Evolutionary conservation across 345 rosid genomes (phyloP).

Genomic region (Cardamine chenopodiifolia): DNA sequence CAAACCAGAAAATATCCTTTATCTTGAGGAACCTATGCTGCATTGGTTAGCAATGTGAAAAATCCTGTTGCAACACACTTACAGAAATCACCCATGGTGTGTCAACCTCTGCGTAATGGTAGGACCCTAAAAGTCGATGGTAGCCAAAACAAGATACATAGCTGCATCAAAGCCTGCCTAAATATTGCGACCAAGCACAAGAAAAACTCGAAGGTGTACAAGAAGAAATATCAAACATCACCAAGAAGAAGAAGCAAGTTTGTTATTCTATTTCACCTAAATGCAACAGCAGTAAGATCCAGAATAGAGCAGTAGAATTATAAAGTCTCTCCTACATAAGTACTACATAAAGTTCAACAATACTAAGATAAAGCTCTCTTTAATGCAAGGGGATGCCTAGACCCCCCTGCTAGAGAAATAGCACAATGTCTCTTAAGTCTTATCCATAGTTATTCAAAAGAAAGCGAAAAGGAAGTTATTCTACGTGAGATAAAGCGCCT

Average conservation of each 20-base stretch:
- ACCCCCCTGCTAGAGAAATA: slow-evolving; percentile 52
- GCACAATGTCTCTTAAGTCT: slow-evolving; percentile 54
- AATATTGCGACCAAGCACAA: slow-evolving; percentile 11
- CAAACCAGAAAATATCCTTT: slow-evolving; percentile 26
- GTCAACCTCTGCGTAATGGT: slow-evolving; percentile 13
- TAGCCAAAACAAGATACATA: slow-evolving; percentile 35
- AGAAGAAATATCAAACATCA: slow-evolving; percentile 32
- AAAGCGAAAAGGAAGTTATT: slow-evolving; percentile 44
- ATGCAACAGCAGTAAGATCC: slow-evolving; percentile 29
- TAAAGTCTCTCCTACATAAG: slow-evolving; percentile 44
- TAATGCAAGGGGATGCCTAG: slow-evolving; percentile 54
- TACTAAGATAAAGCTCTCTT: slow-evolving; percentile 54
- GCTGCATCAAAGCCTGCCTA: slow-evolving; percentile 33
- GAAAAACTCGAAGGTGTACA: neutral
- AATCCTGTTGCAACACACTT: slow-evolving; percentile 32
- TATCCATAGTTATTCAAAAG: slow-evolving; percentile 50
- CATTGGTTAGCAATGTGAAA: slow-evolving; percentile 26
- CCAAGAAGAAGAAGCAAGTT: slow-evolving; percentile 32
- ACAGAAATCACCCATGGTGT: slow-evolving; percentile 32
- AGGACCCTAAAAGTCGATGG: neutral
- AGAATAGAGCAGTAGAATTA: slow-evolving; percentile 34
- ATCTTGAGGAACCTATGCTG: slow-evolving; percentile 28
- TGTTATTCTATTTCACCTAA: slow-evolving; percentile 35
- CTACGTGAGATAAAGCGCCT: slow-evolving; percentile 42
- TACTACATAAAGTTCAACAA: slow-evolving; percentile 47